phyloP scores from a whole-genome alignment of 1,284 basidiomycete species.

The Trametes pubescens region DNA sequence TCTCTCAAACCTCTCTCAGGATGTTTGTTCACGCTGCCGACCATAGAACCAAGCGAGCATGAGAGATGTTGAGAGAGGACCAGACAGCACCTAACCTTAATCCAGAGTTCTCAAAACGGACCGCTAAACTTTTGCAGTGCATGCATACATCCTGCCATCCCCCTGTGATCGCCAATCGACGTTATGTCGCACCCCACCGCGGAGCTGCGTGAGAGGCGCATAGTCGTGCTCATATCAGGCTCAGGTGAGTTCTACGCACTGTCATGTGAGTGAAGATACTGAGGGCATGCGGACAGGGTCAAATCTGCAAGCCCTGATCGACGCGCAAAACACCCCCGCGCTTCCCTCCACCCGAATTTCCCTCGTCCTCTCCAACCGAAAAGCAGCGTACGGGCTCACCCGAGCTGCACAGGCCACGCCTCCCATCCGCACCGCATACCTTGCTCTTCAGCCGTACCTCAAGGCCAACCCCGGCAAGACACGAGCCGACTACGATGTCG shows the following conservation, averaged over 20 bases:
- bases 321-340: slow-evolving; percentile 75
- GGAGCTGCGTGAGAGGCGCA: slow-evolving; percentile 43
- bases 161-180: not conserved
- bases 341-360: slow-evolving; percentile 78
- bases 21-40: not conserved
- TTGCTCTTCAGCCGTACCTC: slow-evolving; percentile 87
- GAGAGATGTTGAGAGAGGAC: not conserved
- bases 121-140: not conserved
- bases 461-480: slow-evolving; percentile 79
- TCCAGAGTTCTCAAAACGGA: not conserved
- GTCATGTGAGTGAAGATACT: slow-evolving; percentile 25
- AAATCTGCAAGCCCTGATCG: slow-evolving; percentile 96
- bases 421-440: slow-evolving; percentile 84
- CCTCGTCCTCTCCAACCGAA: slow-evolving; percentile 92
- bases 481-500: slow-evolving; percentile 87
- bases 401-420: slow-evolving; percentile 77
- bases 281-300: slow-evolving; percentile 64
- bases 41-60: not conserved
- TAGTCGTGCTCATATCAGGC: slow-evolving; percentile 82
- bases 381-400: slow-evolving; percentile 89
- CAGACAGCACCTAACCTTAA: slow-evolving; percentile 13
- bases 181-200: slow-evolving; percentile 34
- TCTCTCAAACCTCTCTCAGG: not conserved
- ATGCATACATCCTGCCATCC: not conserved
- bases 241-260: slow-evolving; percentile 66